Evolutionary conservation across 139 green algal species (phyloP).

Genomic region (Chlamydomonas asymmetrica): DNA sequence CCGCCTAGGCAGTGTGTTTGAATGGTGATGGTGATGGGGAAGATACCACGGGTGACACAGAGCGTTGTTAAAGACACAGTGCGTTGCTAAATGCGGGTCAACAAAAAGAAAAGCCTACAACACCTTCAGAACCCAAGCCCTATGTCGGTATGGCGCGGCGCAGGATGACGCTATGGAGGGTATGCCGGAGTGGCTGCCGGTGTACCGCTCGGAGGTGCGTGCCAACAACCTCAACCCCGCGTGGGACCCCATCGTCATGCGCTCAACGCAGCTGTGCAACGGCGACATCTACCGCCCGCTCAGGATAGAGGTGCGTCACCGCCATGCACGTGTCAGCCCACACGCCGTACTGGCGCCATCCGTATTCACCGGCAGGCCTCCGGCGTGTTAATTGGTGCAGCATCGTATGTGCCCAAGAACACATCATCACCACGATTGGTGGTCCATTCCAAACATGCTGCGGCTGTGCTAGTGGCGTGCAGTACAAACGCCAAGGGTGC

Average conservation of each 20-base stretch:
- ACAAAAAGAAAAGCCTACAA: neutral
- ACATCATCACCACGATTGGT: no score
- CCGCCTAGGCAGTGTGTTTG: no score
- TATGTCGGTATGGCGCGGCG: neutral
- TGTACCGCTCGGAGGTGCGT: constrained; percentile 34
- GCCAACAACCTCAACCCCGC: constrained; percentile 43
- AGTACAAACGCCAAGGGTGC: no score
- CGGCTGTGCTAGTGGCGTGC: no score
- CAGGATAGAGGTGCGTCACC: neutral
- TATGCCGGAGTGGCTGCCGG: constrained; percentile 26
- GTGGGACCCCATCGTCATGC: constrained; percentile 37
- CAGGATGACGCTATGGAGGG: constrained; percentile 5
- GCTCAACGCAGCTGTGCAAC: constrained; percentile 38
- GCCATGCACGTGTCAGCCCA: constrained; percentile 3
- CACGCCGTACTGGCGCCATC: no score
- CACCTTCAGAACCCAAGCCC: neutral
- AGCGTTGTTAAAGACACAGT: neutral
- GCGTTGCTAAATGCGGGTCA: neutral
- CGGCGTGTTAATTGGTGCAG: neutral
- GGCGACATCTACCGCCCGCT: constrained; percentile 35
- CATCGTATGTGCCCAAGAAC: no score
- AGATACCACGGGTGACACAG: neutral
- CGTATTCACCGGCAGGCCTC: no score
- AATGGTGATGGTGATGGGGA: neutral
- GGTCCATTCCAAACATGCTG: no score